phyloP scores from a whole-genome alignment of 2,329 filamentous ascomycete species.

The Stagonosporopsis tanaceti region DNA sequence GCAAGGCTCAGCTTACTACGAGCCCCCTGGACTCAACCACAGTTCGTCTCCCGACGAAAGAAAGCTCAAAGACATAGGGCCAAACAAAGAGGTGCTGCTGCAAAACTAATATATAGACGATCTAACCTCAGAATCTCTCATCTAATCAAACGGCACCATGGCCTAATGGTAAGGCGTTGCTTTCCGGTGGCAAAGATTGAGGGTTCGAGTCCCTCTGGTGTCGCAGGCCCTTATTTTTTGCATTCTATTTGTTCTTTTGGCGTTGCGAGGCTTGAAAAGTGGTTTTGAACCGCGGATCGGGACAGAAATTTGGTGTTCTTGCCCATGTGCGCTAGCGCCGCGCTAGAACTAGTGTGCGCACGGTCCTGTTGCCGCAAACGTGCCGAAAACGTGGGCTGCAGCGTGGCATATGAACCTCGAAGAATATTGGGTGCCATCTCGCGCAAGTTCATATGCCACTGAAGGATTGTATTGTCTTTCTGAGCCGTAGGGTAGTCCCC shows the following conservation, averaged over 20 bases:
- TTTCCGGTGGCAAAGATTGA: constrained; percentile 57
- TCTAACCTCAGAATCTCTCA: background rate
- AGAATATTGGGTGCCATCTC: background rate
- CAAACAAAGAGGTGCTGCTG: too few species aligned
- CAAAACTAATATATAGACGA: background rate
- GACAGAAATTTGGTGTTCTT: background rate
- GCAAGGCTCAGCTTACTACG: background rate
- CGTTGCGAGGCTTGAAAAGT: constrained; percentile 3
- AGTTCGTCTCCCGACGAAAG: background rate
- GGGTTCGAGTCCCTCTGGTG: constrained; percentile 54
- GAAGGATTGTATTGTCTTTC: too few species aligned
- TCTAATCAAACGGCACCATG: constrained; percentile 41
- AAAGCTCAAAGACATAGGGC: too few species aligned
- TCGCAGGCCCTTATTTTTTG: constrained; percentile 37
- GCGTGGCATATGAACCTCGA: background rate
- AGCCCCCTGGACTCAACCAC: too few species aligned
- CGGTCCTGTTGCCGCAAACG: background rate
- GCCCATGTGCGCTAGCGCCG: background rate
- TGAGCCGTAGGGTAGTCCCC: too few species aligned
- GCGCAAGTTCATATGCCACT: too few species aligned
- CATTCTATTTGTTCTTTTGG: background rate
- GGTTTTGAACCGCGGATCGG: background rate
- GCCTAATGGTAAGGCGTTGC: constrained; percentile 57
- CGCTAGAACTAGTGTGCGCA: too few species aligned
- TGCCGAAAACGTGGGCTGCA: too few species aligned